A percentile compares a stretch with the other conserved stretches of the same genome.
Conservation (phyloP, 1,284 basidiomycete genomes). For the Cryptococcus sp. region DNA sequence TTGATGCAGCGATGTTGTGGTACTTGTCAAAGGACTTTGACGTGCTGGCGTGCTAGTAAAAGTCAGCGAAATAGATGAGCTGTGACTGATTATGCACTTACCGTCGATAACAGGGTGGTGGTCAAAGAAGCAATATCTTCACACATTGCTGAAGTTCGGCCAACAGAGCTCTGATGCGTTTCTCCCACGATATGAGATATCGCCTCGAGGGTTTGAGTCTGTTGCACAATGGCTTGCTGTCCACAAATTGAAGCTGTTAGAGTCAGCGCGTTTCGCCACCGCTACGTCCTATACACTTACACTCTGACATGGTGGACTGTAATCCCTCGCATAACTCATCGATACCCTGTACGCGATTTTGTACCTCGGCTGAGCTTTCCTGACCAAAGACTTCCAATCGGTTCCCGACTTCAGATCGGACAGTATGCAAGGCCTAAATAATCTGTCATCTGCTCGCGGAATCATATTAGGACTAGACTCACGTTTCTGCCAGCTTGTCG, state of each 20-base stretch:
- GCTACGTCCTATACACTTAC: no score
- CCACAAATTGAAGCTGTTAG: no score
- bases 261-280: no score
- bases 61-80: neutral
- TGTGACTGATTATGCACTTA: slow-evolving; percentile 9
- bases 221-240: no score
- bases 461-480: slow-evolving; percentile 1
- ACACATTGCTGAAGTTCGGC: slow-evolving; percentile 7
- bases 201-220: no score
- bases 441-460: neutral
- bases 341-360: slow-evolving; percentile 11
- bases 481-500: slow-evolving; percentile 17
- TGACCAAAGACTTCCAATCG: slow-evolving; percentile 23
- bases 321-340: slow-evolving; percentile 20
- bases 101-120: slow-evolving; percentile 22
- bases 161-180: slow-evolving; percentile 13
- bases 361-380: slow-evolving; percentile 19
- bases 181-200: slow-evolving; percentile 1
- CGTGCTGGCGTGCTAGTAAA: slow-evolving; percentile 23
- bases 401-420: slow-evolving; percentile 15
- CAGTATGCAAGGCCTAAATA: slow-evolving; percentile 23
- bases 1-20: slow-evolving; percentile 14
- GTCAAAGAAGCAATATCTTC: slow-evolving; percentile 15
- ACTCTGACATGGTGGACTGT: no score
- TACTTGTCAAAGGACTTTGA: slow-evolving; percentile 13